Conservation (phyloP, 805 yeast genomes). For the Candida sphagnicola region DNA sequence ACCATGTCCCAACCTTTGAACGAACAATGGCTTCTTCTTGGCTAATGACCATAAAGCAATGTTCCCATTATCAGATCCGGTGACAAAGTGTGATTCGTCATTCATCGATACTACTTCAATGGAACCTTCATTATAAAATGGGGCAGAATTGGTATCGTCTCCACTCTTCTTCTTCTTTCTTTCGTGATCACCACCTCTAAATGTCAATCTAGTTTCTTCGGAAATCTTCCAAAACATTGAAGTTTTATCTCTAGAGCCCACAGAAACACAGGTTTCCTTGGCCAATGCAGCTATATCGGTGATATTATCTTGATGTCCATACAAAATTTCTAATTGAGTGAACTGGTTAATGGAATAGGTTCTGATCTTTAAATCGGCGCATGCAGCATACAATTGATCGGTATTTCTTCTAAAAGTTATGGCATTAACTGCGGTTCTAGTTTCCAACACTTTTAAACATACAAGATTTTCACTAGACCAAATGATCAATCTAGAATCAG, state of each 20-base stretch:
- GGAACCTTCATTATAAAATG: conserved; percentile 72
- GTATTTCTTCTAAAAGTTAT: conserved; percentile 74
- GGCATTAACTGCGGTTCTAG: conserved; percentile 70
- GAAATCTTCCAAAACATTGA: conserved; percentile 96
- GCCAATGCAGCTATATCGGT: conserved; percentile 76
- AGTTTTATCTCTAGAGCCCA: conserved; percentile 91
- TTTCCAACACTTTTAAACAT: conserved; percentile 72
- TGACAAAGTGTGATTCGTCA: conserved; percentile 88
- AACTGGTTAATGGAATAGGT: conserved; percentile 82
- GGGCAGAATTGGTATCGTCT: conserved; percentile 9
- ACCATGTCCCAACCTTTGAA: conserved; percentile 76
- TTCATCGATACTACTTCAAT: conserved; percentile 87
- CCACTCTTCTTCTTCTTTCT: conserved; percentile 37
- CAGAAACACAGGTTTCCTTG: conserved; percentile 91
- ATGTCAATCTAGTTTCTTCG: conserved; percentile 90
- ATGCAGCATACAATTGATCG: conserved; percentile 85
- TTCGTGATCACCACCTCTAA: conserved; percentile 78
- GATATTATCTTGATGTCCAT: conserved; percentile 93
- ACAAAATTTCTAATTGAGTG: conserved; percentile 84
- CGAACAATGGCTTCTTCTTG: conserved; percentile 81
- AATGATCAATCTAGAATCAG: conserved; percentile 72
- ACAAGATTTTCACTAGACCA: conserved; percentile 83
- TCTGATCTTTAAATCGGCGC: conserved; percentile 88
- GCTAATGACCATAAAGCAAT: conserved; percentile 85
- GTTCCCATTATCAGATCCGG: conserved; percentile 94